Evolutionary conservation across 192 early-diverging fungal genomes (phyloP).

Genomic region (Coemansia sp.): DNA sequence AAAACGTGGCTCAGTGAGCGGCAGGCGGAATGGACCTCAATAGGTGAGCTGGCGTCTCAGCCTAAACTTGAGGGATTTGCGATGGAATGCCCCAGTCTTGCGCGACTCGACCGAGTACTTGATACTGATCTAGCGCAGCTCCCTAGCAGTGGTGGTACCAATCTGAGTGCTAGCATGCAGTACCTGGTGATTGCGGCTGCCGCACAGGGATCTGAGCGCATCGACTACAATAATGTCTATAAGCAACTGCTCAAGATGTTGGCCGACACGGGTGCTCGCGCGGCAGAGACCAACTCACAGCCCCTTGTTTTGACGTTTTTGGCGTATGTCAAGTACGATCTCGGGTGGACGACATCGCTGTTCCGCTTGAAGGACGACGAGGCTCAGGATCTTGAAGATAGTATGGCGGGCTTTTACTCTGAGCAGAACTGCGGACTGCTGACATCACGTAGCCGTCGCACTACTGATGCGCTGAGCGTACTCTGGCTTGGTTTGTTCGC

Average conservation of each 20-base stretch:
- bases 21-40: conserved; percentile 13
- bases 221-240: conserved; percentile 74
- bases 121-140: conserved; percentile 15
- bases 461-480: conserved; percentile 19
- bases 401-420: conserved; percentile 9
- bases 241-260: conserved; percentile 63
- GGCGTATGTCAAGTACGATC: conserved; percentile 47
- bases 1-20: conserved; percentile 27
- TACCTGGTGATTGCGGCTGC: conserved; percentile 16
- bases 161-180: neutral
- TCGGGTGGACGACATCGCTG: conserved; percentile 41
- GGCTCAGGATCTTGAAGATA: conserved; percentile 13
- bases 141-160: neutral
- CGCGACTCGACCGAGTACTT: conserved; percentile 30
- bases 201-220: conserved; percentile 49
- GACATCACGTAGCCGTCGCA: conserved; percentile 19
- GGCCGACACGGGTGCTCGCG: conserved; percentile 57
- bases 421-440: conserved; percentile 28
- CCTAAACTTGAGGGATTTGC: conserved; percentile 43
- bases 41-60: conserved; percentile 8
- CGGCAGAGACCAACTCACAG: conserved; percentile 66
- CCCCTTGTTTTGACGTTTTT: conserved; percentile 69
- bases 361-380: conserved; percentile 17
- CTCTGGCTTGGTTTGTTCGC: conserved; percentile 45
- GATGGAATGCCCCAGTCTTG: conserved; percentile 39